These are phyloP conservation scores for Cyberlindnera mississippiensis DNA, from an alignment of 805 yeast genomes.

Conservation along the genomic window DNA sequence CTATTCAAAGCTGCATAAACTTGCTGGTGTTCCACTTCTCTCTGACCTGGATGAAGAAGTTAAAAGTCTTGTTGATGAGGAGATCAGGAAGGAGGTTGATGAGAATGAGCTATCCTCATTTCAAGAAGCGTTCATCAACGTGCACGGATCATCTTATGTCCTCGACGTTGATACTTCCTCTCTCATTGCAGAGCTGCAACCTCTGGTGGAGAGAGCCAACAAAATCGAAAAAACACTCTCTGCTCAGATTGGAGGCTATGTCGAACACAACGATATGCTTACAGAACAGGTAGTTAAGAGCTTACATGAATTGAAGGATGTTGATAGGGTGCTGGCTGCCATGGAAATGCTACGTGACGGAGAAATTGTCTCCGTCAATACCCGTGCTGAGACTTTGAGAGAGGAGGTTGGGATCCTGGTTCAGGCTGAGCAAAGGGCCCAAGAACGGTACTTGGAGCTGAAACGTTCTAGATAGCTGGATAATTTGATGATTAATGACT, in stretches of 20 bases:
- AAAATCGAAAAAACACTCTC: constrained; percentile 16
- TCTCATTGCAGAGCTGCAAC: constrained; percentile 12
- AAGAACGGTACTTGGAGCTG: constrained; percentile 19
- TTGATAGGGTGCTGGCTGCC: constrained; percentile 22
- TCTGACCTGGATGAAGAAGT: constrained; percentile 21
- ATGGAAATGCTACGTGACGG: constrained; percentile 20
- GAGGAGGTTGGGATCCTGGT: constrained; percentile 24
- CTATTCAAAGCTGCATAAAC: constrained; percentile 30
- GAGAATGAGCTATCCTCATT: constrained; percentile 7
- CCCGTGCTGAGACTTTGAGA: constrained; percentile 17
- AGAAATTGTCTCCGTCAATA: constrained; percentile 12
- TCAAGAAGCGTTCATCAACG: constrained; percentile 8
- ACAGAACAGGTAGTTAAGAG: constrained; percentile 10
- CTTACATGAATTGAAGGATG: constrained; percentile 18
- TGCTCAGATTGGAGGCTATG: constrained; percentile 11
- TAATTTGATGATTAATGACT: background rate
- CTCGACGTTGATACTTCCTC: constrained; percentile 1
- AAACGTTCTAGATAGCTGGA: background rate
- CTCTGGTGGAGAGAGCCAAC: constrained; percentile 15
- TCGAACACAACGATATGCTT: constrained; percentile 12
- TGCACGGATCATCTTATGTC: constrained; percentile 2
- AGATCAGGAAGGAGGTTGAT: constrained; percentile 12
- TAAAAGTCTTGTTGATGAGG: constrained; percentile 3
- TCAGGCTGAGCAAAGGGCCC: constrained; percentile 22
- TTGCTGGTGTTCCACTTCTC: constrained; percentile 17